Base-by-base conservation (phyloP, 106 monocot species). In the Xerophyta viscosa region DNA sequence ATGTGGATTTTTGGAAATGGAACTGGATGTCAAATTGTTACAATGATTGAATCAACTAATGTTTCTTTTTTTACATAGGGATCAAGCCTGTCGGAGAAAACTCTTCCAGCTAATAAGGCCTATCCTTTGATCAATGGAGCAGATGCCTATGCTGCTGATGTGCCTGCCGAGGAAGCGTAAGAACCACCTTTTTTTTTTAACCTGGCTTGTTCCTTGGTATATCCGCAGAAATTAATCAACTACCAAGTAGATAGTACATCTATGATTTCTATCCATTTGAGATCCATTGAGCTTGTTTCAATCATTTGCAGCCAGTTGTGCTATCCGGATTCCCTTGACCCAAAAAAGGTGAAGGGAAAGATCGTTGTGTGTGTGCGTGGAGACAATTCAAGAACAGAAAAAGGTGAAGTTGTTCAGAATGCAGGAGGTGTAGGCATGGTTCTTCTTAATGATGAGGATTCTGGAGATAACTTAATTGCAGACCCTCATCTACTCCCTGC, bases 361-460 rank as follows among this genome's bases (percentile, higher is more conserved):
- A 78, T 91, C 10, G 91, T 86, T 0, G 28, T 77, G 1, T 92
- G 92, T 61, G 0, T 49, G 2, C 60, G 77, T 2, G 68, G 66
- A 6, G 11, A 37, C 5, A 52, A 29, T 18, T 6, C 11, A 0
- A 56, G 70, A 15, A 2, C 60, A 2, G 31, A 49, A 6, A 86
- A 78, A 30, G 71, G 69, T 1, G 29, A 45, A 19, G 49, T 48
- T 3, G 82, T 87, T 27, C 54, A 24, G 1, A 17, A 37, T 5
- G 92, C 87, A 12, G 87, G 87, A 0, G 92, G 82, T 0, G 55
- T 37, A 1, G 92, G 76, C 1, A 71, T 92, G 79, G 36, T 92
- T 29, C 49, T 82, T 8, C 66, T 61, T 8, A 86, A 91, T 21
- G 24, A 48, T 23, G 36, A 67, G 0, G 15, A 42, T 0, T 27